Evolutionary conservation across 1,284 basidiomycete genomes (phyloP).

Genomic region (Mycosarcoma mackinlayi): DNA sequence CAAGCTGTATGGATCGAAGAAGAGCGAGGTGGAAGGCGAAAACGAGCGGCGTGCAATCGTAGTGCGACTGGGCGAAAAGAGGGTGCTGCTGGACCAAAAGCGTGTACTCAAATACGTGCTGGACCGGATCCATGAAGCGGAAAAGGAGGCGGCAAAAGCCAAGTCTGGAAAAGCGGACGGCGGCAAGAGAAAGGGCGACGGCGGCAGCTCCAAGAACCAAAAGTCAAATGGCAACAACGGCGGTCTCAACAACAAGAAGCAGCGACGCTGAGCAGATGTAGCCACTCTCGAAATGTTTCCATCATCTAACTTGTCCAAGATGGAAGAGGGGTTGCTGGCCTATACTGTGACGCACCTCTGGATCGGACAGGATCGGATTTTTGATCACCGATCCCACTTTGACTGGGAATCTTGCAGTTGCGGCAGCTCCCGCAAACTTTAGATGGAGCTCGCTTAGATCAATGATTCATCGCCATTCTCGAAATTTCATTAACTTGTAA

Average conservation of each 20-base stretch:
- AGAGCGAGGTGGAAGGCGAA: slow-evolving; percentile 17
- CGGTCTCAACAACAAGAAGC: slow-evolving; percentile 30
- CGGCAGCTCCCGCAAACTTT: no score
- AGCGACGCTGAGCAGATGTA: slow-evolving; percentile 27
- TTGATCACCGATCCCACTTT: no score
- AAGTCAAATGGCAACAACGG: background rate
- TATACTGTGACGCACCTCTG: no score
- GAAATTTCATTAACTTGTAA: no score
- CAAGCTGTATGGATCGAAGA: slow-evolving; percentile 67
- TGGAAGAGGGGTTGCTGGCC: no score
- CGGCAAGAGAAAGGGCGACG: slow-evolving; percentile 11
- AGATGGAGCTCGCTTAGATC: no score
- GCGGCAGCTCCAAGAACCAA: background rate
- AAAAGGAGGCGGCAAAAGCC: slow-evolving; percentile 31
- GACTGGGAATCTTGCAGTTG: no score
- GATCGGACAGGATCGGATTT: no score
- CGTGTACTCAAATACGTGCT: slow-evolving; percentile 44
- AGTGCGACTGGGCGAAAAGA: slow-evolving; percentile 83
- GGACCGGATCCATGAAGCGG: slow-evolving; percentile 28
- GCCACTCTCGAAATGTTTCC: no score
- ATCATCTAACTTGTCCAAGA: no score
- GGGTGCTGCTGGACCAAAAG: slow-evolving; percentile 72
- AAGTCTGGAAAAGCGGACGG: slow-evolving; percentile 11
- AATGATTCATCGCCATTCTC: no score
- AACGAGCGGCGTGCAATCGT: slow-evolving; percentile 74